These are phyloP conservation scores for Dactylellina haptotyla DNA, from an alignment of 2,329 filamentous ascomycete species.

Conservation along the genomic window DNA sequence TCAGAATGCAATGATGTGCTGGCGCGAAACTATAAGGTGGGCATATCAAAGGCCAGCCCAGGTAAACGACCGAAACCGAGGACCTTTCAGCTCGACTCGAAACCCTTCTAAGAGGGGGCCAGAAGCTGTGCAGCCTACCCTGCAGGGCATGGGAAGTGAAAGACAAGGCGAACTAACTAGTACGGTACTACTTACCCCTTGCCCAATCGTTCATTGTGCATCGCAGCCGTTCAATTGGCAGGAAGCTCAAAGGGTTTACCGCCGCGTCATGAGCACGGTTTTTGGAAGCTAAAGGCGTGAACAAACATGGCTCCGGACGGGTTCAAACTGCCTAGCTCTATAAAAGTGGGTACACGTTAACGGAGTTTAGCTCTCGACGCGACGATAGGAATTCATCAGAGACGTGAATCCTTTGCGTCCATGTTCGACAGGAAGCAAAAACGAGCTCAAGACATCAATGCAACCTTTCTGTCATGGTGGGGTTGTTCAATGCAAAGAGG, in stretches of 20 bases:
- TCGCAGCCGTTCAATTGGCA: background rate
- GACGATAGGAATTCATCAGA: too few species aligned
- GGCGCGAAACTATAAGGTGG: constrained; percentile 24
- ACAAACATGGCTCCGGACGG: background rate
- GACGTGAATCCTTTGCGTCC: too few species aligned
- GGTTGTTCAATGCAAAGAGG: constrained; percentile 17
- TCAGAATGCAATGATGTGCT: constrained; percentile 42
- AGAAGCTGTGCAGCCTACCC: constrained; percentile 4
- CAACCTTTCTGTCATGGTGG: constrained; percentile 2
- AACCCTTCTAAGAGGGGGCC: background rate
- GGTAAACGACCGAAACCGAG: background rate
- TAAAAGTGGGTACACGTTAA: too few species aligned
- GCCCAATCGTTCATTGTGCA: background rate
- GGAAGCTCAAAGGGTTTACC: background rate
- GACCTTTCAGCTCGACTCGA: background rate
- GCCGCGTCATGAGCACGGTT: background rate
- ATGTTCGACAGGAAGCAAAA: background rate
- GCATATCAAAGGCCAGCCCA: background rate
- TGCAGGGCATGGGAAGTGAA: constrained; percentile 10
- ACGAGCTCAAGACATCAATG: constrained; percentile 5
- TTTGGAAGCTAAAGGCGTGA: background rate
- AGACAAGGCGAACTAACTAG: too few species aligned
- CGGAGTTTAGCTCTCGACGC: background rate
- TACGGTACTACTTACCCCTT: too few species aligned
- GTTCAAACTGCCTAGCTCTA: background rate